These are phyloP conservation scores for Aspergillus bertholletiae DNA, from an alignment of 495 filamentous ascomycete genomes.

Conservation along the genomic window DNA sequence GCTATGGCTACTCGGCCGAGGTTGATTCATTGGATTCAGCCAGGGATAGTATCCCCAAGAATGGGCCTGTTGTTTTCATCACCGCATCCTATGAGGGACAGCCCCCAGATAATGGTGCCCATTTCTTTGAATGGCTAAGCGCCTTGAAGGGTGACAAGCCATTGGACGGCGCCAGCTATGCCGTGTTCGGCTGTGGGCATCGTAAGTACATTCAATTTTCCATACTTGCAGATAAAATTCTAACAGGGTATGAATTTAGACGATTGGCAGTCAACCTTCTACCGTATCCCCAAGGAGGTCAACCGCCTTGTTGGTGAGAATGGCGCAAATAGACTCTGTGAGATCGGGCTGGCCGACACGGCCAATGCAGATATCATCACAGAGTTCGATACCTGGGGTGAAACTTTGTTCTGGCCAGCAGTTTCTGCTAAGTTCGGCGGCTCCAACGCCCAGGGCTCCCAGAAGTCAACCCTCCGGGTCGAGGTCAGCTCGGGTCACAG, in stretches of 20 bases:
- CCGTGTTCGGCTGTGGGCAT: constrained; percentile 27
- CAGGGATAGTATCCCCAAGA: background rate
- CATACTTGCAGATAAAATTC: background rate
- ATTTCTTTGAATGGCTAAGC: constrained; percentile 12
- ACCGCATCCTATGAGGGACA: constrained; percentile 14
- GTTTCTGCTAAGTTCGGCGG: constrained; percentile 45
- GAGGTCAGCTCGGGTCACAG: constrained; percentile 56
- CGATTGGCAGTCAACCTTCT: constrained; percentile 71
- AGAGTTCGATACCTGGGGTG: constrained; percentile 71
- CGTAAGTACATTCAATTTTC: constrained; percentile 20
- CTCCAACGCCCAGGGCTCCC: constrained; percentile 21
- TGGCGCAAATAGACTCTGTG: constrained; percentile 52
- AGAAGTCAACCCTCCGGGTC: constrained; percentile 40
- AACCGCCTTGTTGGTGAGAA: constrained; percentile 47
- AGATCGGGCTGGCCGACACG: constrained; percentile 58
- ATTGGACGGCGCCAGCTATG: constrained; percentile 1
- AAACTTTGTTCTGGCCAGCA: constrained; percentile 61
- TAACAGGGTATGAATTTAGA: constrained; percentile 11
- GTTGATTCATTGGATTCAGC: constrained; percentile 7
- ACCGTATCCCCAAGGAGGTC: constrained; percentile 64
- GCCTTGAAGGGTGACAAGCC: background rate
- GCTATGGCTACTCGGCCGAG: constrained; percentile 1
- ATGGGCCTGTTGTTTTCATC: constrained; percentile 7
- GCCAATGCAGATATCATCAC: constrained; percentile 64
- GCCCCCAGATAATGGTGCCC: constrained; percentile 12